Evolutionary conservation across 495 filamentous ascomycete species (phyloP).

Genomic region (Thermothielavioides terrestris): DNA sequence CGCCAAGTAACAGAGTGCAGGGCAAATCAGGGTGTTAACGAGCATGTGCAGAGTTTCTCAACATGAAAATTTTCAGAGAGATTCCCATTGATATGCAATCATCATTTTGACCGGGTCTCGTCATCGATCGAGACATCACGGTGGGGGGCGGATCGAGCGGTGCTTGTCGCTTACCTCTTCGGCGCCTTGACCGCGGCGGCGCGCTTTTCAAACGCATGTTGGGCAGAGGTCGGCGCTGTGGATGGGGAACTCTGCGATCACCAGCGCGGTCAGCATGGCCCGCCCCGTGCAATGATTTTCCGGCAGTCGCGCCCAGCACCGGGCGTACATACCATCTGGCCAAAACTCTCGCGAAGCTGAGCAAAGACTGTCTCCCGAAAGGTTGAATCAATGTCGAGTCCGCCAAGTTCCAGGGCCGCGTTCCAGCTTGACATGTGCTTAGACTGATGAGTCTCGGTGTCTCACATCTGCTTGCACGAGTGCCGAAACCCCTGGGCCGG

Average conservation of each 20-base stretch:
- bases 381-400: conserved; percentile 13
- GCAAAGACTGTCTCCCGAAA: conserved; percentile 19
- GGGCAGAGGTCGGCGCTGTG: conserved; percentile 58
- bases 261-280: conserved; percentile 5
- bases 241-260: conserved; percentile 51
- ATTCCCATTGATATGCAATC: conserved; percentile 98
- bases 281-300: not conserved
- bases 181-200: conserved; percentile 79
- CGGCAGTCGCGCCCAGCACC: not conserved
- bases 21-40: conserved; percentile 18
- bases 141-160: not conserved
- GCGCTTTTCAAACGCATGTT: conserved; percentile 67
- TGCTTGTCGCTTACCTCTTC: conserved; percentile 64
- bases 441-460: not conserved
- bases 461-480: conserved; percentile 20
- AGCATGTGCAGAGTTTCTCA: conserved; percentile 59
- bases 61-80: conserved; percentile 92
- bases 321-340: conserved; percentile 21
- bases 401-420: conserved; percentile 9
- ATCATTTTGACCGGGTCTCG: conserved; percentile 56
- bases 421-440: conserved; percentile 24
- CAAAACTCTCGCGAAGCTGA: conserved; percentile 14
- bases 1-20: conserved; percentile 54
- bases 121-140: conserved; percentile 16
- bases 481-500: conserved; percentile 2